Evolutionary conservation across 2,329 filamentous ascomycete genomes (phyloP), one percentile per base, ranked within the genome.

Genomic region (Neocatenulostroma microsporum): DNA sequence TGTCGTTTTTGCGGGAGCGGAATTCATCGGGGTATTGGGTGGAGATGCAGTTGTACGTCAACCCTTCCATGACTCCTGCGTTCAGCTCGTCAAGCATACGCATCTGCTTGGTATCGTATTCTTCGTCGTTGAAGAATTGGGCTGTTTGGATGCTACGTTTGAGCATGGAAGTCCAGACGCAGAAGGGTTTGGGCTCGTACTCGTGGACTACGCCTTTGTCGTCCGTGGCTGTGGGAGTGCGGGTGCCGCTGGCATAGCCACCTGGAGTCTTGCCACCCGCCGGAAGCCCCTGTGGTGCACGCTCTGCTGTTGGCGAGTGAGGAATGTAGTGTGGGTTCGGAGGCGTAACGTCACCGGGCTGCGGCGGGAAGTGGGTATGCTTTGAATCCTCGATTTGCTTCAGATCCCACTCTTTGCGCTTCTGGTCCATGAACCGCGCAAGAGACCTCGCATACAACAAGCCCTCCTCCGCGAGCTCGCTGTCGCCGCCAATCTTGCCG

Each of bases 151-250:
- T 80, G 42, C 84, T 87, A 46, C 91, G 83, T 57, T 84, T 82
- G 45, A 98, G 75, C 89, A 96, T 96, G 2, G 85, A 94, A 0
- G 89, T 95, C 91, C 91, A 98, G 12, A 98, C 85, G 60, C 91
- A 98, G 58, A 95, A 96, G 57, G 86, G 86, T 67, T 94, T 94
- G 11, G 50, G 46, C 37, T 53, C 42, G 34, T 54, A 84, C 74
- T 20, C 20, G 79, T 47, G 38, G 18, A 46, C 42, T 10, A 19
- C 10, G 12, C 37, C 41, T 8, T 46, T 44, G 15, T 42, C 34
- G 15, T 30, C 19, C 6, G 34, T 37, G 5, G 10, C 13, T 10
- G 27, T 14, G 23, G 9, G 8, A 8, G 23, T 24, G 23, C 9
- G 8, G 9, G 23, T 24, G 19, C 33, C 33, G 10, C 14, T 21